phyloP scores from a whole-genome alignment of 2,329 filamentous ascomycete genomes.

The Ceratocystis smalleyi region DNA sequence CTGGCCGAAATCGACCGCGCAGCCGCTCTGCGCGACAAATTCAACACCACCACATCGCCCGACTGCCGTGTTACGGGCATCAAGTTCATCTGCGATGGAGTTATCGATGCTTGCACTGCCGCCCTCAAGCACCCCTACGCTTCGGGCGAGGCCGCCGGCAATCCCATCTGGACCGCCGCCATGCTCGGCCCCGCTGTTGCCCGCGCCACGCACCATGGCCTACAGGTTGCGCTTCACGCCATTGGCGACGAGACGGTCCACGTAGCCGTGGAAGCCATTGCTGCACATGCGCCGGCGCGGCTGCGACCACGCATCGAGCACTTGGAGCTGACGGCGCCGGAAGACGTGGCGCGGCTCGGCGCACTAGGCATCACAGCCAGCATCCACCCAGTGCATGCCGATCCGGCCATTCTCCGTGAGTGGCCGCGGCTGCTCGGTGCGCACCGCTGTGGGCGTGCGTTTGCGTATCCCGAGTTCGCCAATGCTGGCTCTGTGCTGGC shows the following conservation, averaged over 20 bases:
- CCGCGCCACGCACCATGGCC: conserved; percentile 35
- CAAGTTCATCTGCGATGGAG: conserved; percentile 50
- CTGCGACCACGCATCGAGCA: conserved; percentile 49
- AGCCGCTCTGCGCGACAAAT: conserved; percentile 28
- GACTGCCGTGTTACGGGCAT: conserved; percentile 40
- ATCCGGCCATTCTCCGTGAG: conserved; percentile 44
- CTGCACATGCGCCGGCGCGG: conserved; percentile 27
- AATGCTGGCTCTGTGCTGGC: conserved; percentile 39
- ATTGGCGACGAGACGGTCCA: conserved; percentile 46
- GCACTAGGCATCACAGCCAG: conserved; percentile 44
- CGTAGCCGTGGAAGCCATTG: conserved; percentile 42
- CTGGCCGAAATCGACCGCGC: conserved; percentile 35
- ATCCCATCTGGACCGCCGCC: conserved; percentile 39
- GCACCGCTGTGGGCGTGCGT: conserved; percentile 40
- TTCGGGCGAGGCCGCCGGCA: conserved; percentile 28
- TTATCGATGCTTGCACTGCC: conserved; percentile 50
- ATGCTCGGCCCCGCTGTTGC: conserved; percentile 39
- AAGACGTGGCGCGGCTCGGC: conserved; percentile 42
- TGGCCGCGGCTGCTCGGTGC: conserved; percentile 44
- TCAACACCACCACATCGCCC: conserved; percentile 25
- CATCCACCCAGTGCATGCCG: conserved; percentile 42
- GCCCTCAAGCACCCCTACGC: conserved; percentile 44
- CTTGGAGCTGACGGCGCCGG: conserved; percentile 40
- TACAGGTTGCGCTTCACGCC: conserved; percentile 50
- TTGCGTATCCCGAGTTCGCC: conserved; percentile 47